Evolutionary conservation across 305 asterid species (phyloP).

Genomic region (Fraxinus sp.): DNA sequence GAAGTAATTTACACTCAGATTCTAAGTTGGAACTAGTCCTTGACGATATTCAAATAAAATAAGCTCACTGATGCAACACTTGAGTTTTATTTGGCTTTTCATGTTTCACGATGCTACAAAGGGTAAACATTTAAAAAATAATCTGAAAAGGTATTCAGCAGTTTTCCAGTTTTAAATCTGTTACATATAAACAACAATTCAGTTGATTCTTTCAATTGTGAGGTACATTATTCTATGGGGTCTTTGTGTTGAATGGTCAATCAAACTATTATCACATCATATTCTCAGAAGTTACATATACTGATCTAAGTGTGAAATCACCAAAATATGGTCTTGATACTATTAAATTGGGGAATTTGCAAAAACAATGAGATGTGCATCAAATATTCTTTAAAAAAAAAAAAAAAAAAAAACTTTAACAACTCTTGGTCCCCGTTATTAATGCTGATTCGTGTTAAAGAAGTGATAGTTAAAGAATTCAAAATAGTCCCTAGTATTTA

Average conservation of each 20-base stretch:
- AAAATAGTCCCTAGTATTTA: not conserved
- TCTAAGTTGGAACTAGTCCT: not conserved
- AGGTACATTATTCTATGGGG: not conserved
- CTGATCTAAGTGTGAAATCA: not conserved
- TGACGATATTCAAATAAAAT: not conserved
- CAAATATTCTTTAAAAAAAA: not conserved
- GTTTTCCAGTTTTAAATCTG: not conserved
- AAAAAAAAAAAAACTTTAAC: not conserved
- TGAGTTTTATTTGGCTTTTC: not conserved
- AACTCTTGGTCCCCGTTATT: not conserved
- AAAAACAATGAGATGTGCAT: not conserved
- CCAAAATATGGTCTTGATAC: not conserved
- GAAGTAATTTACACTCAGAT: not conserved
- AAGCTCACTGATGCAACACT: not conserved
- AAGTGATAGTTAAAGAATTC: not conserved
- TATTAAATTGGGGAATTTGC: not conserved
- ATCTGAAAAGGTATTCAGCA: not conserved
- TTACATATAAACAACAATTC: not conserved
- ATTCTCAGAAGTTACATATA: not conserved
- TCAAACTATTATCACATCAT: not conserved
- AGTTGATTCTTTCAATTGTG: not conserved
- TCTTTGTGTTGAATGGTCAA: not conserved
- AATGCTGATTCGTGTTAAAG: not conserved
- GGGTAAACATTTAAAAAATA: not conserved
- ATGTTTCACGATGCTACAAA: not conserved